Base-by-base conservation (phyloP, 2,329 filamentous ascomycete species). In the Blumeriella jaapii region DNA sequence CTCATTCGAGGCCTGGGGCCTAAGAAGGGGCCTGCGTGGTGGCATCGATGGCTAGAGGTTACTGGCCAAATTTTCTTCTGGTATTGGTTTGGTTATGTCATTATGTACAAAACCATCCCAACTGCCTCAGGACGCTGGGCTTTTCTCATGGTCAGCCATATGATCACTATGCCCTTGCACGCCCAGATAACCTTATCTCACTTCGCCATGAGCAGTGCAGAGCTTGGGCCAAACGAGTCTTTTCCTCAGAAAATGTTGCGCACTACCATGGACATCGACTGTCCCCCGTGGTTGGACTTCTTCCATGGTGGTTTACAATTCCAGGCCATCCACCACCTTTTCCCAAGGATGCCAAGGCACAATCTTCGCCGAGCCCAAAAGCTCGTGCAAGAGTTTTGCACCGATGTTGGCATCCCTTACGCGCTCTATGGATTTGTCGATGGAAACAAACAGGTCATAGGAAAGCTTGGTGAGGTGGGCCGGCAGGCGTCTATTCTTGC, bases 251-350 rank as follows among this genome's bases (percentile, higher is more conserved):
- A 79, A 57, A 91, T 93, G 79, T 67, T 94, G 29, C 78, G 87
- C 47, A 94, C 86, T 1, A 93, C 86, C 9, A 93, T 94, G 85
- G 85, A 93, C 45, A 77, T 93, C 14, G 84, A 91, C 55, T 93
- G 85, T 53, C 83, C 85, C 1, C 66, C 70, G 9, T 93, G 86
- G 85, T 66, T 93, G 9, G 85, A 93, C 55, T 93, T 86, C 55
- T 72, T 93, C 58, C 85, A 93, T 49, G 85, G 85, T 14, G 86
- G 85, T 3, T 63, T 93, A 42, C 86, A 93, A 57, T 93, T 93
- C 59, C 85, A 93, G 58, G 84, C 79, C 6, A 78, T 93, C 33
- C 85, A 93, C 54, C 85, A 93, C 55, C 62, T 93, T 14, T 93
- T 78, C 54, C 85, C 85, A 2, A 72, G 85, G 8, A 75, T 93